Base-by-base conservation (phyloP, 1,284 basidiomycete species). In the Leccinum brunneo-olivaceum region DNA sequence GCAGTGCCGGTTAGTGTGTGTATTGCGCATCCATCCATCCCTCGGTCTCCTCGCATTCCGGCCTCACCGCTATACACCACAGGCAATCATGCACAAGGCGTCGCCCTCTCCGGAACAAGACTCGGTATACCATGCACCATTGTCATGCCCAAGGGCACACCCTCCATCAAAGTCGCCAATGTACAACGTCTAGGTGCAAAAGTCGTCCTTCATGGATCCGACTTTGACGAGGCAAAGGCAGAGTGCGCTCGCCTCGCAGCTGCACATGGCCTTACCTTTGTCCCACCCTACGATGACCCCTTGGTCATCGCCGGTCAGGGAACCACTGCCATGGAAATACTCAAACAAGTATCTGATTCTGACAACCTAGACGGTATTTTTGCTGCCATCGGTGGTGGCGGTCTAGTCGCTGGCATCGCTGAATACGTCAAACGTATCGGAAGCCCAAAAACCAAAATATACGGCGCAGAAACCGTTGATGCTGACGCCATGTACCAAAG, bases 41-140 rank as follows among this genome's bases (percentile, higher is more conserved):
- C 42, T 45, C 44, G 35, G 4, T 46, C 24, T 39, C 28, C 39
- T 43, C 44, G 1, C 12, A 4, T 12, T 34, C 23, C 48, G 16
- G 21, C 35, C 43, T 51, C 37, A 36, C 23, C 19, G 14, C 30
- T 34, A 16, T 19, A 18, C 34, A 3, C 30, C 24, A 5, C 63
- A 90, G 95, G 96, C 16, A 99, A 99, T 61, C 96, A 99, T 65
- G 96, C 96, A 0, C 96, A 99, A 66, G 96, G 96, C 21, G 96
- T 99, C 30, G 96, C 96, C 2, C 76, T 98, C 43, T 93, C 95
- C 8, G 93, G 93, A 10, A 71, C 81, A 29, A 81, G 83, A 43
- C 78, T 99, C 25, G 79, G 77, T 35, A 89, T 98, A 49, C 91
- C 94, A 4, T 96, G 93, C 54, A 97, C 94, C 11, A 98, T 99